Base-by-base conservation (phyloP, 2,329 filamentous ascomycete genomes). In the Tolypocladium pustulatum region DNA sequence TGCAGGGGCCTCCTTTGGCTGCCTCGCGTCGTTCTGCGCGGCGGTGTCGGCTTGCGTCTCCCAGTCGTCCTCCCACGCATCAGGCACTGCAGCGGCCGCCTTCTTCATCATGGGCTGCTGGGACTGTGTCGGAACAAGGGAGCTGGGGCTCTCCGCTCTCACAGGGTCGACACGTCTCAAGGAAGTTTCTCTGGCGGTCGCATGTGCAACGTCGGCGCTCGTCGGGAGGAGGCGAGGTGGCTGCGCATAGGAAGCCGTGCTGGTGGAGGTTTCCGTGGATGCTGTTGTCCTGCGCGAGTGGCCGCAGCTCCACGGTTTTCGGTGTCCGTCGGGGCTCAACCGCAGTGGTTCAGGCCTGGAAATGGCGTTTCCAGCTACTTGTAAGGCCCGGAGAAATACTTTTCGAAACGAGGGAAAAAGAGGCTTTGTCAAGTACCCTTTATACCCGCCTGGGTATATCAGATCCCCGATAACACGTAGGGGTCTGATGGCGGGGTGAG, bases 1-100 rank as follows among this genome's bases (percentile, higher is more conserved):
- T 72, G 68, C 56, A 13, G 67, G 67, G 40, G 68, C 66, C 58
- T 71, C 65, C 54, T 70, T 63, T 37, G 71, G 67, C n/a, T 72
- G 64, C 57, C 69, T 64, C n/a, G 71, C 63, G 59, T 69, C 67
- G 54, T 72, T 69, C 27, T 76, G 70, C 49, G 72, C 70, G 34
- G 72, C 65, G 59, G 70, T 80, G 71, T 96, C 91, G 59, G 89
- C 90, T 69, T 88, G 82, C 7, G 78, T 75, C 71, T 93, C 90
- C 91, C 92, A 97, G 68, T 96, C 90, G 66, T 94, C 89, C 66
- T 96, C 81, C 93, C 93, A 97, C 25, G 91, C 92, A 71, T 91
- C 84, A 41, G 89, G 86, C 60, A 87, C 72, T n/a, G 72, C 73
- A 12, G 65, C 72, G 27, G 72, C 73, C 20, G 65, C 60, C 40